Percentiles rank a stretch among this genome's conserved stretches.
phyloP scores from a whole-genome alignment of 345 rosid species.

The Rhodamnia argentea region DNA sequence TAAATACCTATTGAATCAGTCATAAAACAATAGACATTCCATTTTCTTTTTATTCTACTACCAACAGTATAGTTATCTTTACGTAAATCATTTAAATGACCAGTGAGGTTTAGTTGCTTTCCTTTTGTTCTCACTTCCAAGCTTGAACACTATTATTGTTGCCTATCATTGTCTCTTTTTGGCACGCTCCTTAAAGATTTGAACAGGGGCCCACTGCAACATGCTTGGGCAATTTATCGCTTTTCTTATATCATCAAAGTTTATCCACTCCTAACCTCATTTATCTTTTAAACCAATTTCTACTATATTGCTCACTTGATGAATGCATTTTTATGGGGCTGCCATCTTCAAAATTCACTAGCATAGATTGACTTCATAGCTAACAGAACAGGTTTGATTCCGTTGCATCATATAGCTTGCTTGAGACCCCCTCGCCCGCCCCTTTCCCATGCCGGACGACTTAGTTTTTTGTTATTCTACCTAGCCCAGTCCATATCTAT shows the following conservation, averaged over 20 bases:
- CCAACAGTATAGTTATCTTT: neutral
- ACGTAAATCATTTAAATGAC: neutral
- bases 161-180: neutral
- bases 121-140: neutral
- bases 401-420: neutral
- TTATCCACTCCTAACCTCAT: neutral
- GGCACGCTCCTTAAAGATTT: neutral
- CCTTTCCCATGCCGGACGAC: neutral
- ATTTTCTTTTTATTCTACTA: neutral
- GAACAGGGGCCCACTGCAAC: neutral
- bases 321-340: neutral
- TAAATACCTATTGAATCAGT: neutral
- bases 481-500: neutral
- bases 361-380: neutral
- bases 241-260: neutral
- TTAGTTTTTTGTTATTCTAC: neutral
- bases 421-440: neutral
- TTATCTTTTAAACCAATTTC: neutral
- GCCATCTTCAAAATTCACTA: neutral
- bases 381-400: neutral
- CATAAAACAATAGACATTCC: neutral
- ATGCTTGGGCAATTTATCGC: neutral
- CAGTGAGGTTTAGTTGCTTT: neutral
- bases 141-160: neutral
- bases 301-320: neutral